phyloP scores from a whole-genome alignment of 441 rosid genomes.

The Populus hybrid region DNA sequence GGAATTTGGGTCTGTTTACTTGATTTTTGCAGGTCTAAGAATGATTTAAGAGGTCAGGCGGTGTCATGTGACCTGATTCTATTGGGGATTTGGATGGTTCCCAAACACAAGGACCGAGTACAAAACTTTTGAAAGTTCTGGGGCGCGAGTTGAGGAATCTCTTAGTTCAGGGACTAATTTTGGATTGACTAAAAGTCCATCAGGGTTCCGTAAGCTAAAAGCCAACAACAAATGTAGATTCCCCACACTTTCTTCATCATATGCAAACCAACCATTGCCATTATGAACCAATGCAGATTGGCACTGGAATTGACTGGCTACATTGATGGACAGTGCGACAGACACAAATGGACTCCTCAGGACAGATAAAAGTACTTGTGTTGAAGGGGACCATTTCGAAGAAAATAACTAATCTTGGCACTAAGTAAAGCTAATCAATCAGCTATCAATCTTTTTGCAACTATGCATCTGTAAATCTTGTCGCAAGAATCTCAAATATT shows the following conservation, averaged over 20 bases:
- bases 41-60: no score
- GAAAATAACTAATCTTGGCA: neutral
- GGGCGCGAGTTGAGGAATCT: no score
- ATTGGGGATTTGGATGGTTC: no score
- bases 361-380: neutral
- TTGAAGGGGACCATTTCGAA: slow-evolving; percentile 9
- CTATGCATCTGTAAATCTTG: neutral
- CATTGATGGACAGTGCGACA: neutral
- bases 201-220: no score
- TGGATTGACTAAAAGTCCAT: no score
- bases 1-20: no score
- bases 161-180: no score
- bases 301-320: neutral
- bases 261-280: neutral
- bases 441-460: neutral
- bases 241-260: slow-evolving; percentile 2
- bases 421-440: neutral
- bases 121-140: no score
- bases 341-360: neutral
- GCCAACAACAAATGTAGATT: neutral
- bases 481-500: neutral
- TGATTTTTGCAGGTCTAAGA: no score
- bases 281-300: neutral
- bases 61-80: no score
- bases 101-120: no score